Conservation (phyloP, 306 rosid genomes). For the Senna tora region DNA sequence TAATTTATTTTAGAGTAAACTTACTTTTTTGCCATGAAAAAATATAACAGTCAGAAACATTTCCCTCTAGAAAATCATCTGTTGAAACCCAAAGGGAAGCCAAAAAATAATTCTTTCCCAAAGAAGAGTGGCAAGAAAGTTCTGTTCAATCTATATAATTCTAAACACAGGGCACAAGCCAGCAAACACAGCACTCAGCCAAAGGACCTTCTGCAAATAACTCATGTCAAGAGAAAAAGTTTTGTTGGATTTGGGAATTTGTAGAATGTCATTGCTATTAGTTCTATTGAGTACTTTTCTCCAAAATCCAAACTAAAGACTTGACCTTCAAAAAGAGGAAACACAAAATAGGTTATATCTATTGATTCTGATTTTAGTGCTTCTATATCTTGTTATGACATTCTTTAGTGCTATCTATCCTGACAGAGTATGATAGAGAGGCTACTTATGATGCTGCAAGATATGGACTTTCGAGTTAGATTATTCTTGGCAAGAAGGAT, state of each 20-base stretch:
- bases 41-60: too few species aligned
- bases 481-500: constrained; percentile 70
- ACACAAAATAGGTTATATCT: neutral
- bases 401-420: constrained; percentile 33
- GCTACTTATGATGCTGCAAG: constrained; percentile 74
- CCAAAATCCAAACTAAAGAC: neutral
- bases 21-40: too few species aligned
- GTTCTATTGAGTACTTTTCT: neutral
- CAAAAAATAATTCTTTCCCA: too few species aligned
- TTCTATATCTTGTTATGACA: constrained; percentile 31
- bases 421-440: constrained; percentile 71
- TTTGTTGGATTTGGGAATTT: neutral
- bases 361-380: constrained; percentile 13
- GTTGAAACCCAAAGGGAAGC: too few species aligned
- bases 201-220: neutral
- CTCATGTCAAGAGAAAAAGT: neutral
- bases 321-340: neutral
- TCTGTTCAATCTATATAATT: too few species aligned
- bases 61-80: too few species aligned
- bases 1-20: too few species aligned
- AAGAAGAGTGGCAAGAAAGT: too few species aligned
- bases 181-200: too few species aligned
- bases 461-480: constrained; percentile 87
- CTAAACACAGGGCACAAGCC: too few species aligned
- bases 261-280: neutral